A percentile compares a stretch with the other conserved stretches of the same genome.
Evolutionary conservation across 2,329 filamentous ascomycete genomes (phyloP).

Genomic region (Diaporthe amygdali): DNA sequence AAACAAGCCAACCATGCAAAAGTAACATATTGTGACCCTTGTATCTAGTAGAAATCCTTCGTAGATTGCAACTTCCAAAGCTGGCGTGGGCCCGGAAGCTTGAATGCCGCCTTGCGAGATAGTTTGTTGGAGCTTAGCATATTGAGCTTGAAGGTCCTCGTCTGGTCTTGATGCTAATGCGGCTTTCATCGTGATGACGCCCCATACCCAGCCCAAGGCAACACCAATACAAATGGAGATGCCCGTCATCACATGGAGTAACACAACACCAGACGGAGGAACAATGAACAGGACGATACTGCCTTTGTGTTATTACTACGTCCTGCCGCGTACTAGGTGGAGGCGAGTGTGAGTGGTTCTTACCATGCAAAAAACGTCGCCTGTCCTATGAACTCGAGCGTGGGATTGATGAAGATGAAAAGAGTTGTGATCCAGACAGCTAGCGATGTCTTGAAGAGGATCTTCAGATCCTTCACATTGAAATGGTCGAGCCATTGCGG

Average conservation of each 20-base stretch:
- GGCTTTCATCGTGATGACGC: slow-evolving; percentile 6
- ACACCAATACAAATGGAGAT: not conserved
- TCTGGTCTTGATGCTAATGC: not conserved
- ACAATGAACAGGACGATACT: slow-evolving; percentile 29
- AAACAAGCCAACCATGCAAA: not conserved
- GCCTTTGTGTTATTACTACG: not conserved
- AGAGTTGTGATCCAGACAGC: not conserved
- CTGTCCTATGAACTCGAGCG: not conserved
- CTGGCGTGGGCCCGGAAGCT: not conserved
- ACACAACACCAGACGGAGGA: slow-evolving; percentile 1
- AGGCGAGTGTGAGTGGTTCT: not conserved
- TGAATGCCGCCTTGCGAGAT: not conserved
- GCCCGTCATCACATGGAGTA: not conserved
- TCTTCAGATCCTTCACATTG: not conserved
- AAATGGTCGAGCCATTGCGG: not conserved
- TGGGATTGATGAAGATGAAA: not conserved
- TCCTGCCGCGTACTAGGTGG: not conserved
- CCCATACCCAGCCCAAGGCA: slow-evolving; percentile 7
- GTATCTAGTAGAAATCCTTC: slow-evolving; percentile 5
- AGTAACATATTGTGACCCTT: slow-evolving; percentile 8
- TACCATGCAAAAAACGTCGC: not conserved
- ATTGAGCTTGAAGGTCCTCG: not conserved
- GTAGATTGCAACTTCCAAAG: not conserved
- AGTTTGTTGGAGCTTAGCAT: not conserved
- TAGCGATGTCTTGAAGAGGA: not conserved